Base-by-base conservation (phyloP, 305 asterid genomes). In the Rubia balearica region DNA sequence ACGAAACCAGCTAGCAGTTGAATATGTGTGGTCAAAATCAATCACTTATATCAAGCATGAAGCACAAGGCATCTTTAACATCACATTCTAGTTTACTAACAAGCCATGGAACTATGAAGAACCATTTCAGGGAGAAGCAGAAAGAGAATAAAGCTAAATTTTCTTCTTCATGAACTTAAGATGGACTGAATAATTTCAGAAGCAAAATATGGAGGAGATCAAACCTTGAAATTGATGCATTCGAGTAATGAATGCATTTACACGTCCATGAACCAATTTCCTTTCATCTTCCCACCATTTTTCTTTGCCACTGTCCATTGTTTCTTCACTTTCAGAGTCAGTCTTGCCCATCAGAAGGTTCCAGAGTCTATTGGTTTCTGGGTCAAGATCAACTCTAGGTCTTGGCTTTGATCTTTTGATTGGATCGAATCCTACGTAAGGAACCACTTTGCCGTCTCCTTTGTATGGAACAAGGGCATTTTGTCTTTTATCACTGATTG, bases 151-250 rank as follows among this genome's bases (percentile, higher is more conserved):
- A 42, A 55, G 67, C 53, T 69, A 22, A 73, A 30, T 38, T 9
- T 30, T 45, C 1, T 3, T 21, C 6, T 55, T 56, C 21, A 38
- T 43, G 8, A 42, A 16, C 30, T 36, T 10, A 24, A n/a, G 40
- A 45, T 65, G 49, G 36, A 67, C 13, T 55, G 69, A 43, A 61
- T 43, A 33, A 56, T 68, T 57, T 57, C 38, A 69, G 73, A 80
- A 76, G 10, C 68, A 71, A 59, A 57, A 55, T 6, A 27, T 46
- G 38, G 59, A 71, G 65, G 33, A 68, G 48, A 49, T 65, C 22
- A 65, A 87, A 94, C 99, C 99, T 91, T 94, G 99, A 74, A 94
- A 93, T 36, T 83, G 94, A 85, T 90, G 98, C 99, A 94, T 90
- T 61, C 95, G 85, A 73, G 97, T 90, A 65, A 94, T 90, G 83